Evolutionary conservation across 2,329 filamentous ascomycete genomes (phyloP), one percentile per base, ranked within the genome.

Genomic region (Nemania diffusa): DNA sequence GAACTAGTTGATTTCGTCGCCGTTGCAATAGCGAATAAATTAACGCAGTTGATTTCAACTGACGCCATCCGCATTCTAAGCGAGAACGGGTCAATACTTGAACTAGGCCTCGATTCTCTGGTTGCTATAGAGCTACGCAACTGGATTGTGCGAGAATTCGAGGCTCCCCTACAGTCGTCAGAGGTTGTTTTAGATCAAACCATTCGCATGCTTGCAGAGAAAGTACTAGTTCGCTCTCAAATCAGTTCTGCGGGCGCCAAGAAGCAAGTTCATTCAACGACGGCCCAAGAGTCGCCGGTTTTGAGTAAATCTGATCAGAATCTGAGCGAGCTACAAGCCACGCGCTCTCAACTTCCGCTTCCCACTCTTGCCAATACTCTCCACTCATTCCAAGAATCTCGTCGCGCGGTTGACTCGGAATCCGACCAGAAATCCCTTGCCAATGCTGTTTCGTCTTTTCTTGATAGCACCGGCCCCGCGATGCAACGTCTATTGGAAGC

Each of bases 101-200:
- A 24, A 20, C 63, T 64, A 2, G 67, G 63, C 7, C 34, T 66
- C 2, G 63, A 66, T 29, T 66, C 63, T 2, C 67, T 66, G 3
- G 57, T 69, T 5, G 63, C 59, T 5, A 57, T 66, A 6, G 67
- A 69, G 51, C 51, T 64, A 11, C 63, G 67, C 7, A 69, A 69
- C 37, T 69, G 67, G 67, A 27, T 64, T n/a, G 53, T 52, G 52
- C 58, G 58, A 34, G 53, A 69, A 50, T 69, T 65, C 42, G 37
- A 57, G n/a, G 65, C 55, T 15, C 42, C 55, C 0, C 52, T 64
- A 53, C 64, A 69, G 32, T 59, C 64, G 8, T 69, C 61, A 22
- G 67, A 62, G 40, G 44, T 60, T 2, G 20, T 64, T 20, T 22
- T 53, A 5, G 53, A 68, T 13, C 68, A 70, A 58, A 62, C 64